Evolutionary conservation across 306 rosid genomes (phyloP).

Genomic region (Hippophae gyantsensis): DNA sequence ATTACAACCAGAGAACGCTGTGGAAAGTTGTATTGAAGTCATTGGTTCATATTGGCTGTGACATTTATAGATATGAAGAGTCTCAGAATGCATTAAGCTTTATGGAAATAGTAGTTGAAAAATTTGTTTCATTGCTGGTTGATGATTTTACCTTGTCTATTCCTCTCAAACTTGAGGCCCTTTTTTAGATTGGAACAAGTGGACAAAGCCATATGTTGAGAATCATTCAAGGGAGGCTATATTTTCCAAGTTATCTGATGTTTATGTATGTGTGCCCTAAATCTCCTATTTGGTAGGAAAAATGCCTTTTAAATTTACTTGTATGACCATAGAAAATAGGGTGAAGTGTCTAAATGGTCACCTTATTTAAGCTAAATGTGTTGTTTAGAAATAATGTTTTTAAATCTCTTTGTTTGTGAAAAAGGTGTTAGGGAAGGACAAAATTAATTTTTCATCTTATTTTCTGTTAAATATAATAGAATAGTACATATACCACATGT

Average conservation of each 20-base stretch:
- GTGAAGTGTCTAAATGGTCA: too few species aligned
- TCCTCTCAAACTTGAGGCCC: constrained; percentile 57
- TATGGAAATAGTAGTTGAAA: constrained; percentile 45
- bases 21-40: constrained; percentile 72
- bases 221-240: constrained; percentile 57
- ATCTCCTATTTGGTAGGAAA: constrained; percentile 14
- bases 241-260: constrained; percentile 41
- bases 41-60: constrained; percentile 60
- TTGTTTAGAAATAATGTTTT: too few species aligned
- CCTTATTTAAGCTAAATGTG: too few species aligned
- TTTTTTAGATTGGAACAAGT: constrained; percentile 59
- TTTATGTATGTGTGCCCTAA: constrained; percentile 35
- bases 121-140: constrained; percentile 37
- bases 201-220: constrained; percentile 58
- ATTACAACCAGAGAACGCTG: constrained; percentile 34
- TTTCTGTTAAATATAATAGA: too few species aligned
- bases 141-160: constrained; percentile 49
- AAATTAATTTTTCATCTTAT: too few species aligned
- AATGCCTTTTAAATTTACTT: constrained; percentile 14
- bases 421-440: too few species aligned
- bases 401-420: too few species aligned
- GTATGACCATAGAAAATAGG: constrained; percentile 3
- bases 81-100: constrained; percentile 58
- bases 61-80: constrained; percentile 37
- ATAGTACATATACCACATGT: too few species aligned